phyloP scores from a whole-genome alignment of 352 stramenopile genomes.

The Phytopythium oedochilum region DNA sequence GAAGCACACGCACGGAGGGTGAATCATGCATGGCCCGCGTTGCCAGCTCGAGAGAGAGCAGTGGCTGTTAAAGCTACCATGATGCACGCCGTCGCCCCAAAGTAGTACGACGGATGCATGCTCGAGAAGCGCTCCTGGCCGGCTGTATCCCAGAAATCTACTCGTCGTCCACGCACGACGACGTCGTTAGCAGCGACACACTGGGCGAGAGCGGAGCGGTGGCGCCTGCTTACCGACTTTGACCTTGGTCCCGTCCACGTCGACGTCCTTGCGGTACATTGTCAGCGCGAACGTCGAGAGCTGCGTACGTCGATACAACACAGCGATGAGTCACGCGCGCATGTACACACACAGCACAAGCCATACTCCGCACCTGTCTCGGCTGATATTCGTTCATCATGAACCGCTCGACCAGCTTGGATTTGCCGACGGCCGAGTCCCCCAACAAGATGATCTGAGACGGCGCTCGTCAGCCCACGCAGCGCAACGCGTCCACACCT shows the following conservation, averaged over 20 bases:
- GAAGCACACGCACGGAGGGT: background rate
- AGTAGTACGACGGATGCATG: constrained; percentile 96
- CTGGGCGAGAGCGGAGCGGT: too few relatives aligned
- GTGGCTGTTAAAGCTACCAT: too few relatives aligned
- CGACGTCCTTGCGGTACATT: constrained; percentile 91
- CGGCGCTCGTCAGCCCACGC: constrained; percentile 1
- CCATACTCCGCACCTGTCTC: constrained; percentile 38
- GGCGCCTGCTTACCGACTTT: too few relatives aligned
- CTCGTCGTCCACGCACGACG: background rate
- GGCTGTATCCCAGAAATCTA: constrained; percentile 96
- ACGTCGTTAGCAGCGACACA: background rate
- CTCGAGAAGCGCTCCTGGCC: constrained; percentile 94
- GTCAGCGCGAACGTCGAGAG: constrained; percentile 95
- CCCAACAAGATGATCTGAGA: constrained; percentile 90
- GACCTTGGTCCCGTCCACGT: constrained; percentile 62
- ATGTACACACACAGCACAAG: background rate
- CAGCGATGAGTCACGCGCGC: background rate
- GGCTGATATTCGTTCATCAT: constrained; percentile 96
- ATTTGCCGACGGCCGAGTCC: constrained; percentile 94
- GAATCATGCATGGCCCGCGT: too few relatives aligned
- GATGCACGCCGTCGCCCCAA: constrained; percentile 92
- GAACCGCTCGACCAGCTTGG: constrained; percentile 94
- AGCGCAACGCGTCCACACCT: background rate
- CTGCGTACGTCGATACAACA: constrained; percentile 15
- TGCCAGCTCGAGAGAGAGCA: too few relatives aligned